Evolutionary conservation across 495 filamentous ascomycete species (phyloP), one percentile per base, ranked within the genome.

Genomic region (Penicillium cosmopolitanum): DNA sequence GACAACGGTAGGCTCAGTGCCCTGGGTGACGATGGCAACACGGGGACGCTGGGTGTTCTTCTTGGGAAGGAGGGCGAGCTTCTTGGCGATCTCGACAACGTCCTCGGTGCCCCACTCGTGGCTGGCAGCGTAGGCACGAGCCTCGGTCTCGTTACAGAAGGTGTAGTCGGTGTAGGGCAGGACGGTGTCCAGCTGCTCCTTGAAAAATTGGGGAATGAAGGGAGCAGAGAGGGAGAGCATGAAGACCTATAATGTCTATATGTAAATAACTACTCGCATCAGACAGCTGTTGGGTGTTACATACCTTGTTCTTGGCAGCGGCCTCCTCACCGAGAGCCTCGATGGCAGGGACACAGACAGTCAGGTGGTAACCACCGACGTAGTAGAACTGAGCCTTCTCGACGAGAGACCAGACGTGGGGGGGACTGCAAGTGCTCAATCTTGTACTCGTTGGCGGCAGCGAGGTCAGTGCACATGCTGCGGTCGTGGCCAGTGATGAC

Each of bases 181-280:
- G 3, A 89, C 88, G 62, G 85, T 84, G 76, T 95, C 92, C 40
- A 99, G 83, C 57, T 86, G 91, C 18, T 97, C 93, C 83, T 97
- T 98, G 86, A 97, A 99, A 85, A 96, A 96, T 74, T 94, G 88
- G 38, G 89, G 79, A 63, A 99, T 96, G 85, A 98, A 99, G 31
- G 96, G 95, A 19, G 95, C 95, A 40, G 89, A 92, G 40, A 98
- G 83, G 57, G 90, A 92, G 57, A 98, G 85, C 68, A 93, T 85
- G 77, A 98, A 96, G 52, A 84, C 71, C 89, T 87, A 56, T 10
- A 47, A 23, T 33, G 50, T 53, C 34, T 58, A 50, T 56, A 35
- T 50, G 38, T 56, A 60, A 48, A 47, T 54, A 16, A 34, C 21
- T 51, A n/a, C 21, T 25, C 31, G 31, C 36, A 40, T 19, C 19